These are phyloP conservation scores for Coniochaeta sp. DNA, from an alignment of 2,329 filamentous ascomycete species.

Conservation along the genomic window DNA sequence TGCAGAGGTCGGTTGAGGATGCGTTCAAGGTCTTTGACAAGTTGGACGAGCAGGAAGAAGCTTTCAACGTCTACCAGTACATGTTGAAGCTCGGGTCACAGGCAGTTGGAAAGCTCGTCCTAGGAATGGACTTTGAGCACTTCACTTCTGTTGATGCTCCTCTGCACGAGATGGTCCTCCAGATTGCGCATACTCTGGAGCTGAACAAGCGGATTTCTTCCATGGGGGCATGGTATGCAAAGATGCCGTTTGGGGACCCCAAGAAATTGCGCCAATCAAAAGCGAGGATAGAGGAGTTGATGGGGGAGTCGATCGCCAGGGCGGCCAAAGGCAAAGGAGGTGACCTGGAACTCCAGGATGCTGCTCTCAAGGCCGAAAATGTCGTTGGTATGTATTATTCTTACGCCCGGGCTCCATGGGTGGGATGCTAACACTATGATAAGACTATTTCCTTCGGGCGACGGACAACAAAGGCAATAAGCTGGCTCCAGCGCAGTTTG, in stretches of 20 bases:
- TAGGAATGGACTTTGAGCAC: conserved; percentile 38
- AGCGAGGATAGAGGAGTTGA: conserved; percentile 23
- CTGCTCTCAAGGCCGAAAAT: conserved; percentile 39
- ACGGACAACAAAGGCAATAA: conserved; percentile 46
- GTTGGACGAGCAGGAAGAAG: conserved; percentile 38
- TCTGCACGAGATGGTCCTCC: conserved; percentile 40
- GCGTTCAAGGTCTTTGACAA: conserved; percentile 41
- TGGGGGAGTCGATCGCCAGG: conserved; percentile 30
- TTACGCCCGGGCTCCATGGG: background rate
- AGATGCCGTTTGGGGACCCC: conserved; percentile 46
- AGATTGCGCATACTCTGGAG: conserved; percentile 40
- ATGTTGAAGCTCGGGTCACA: conserved; percentile 42
- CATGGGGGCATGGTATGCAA: conserved; percentile 46
- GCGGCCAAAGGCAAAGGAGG: conserved; percentile 15
- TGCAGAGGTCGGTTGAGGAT: conserved; percentile 44
- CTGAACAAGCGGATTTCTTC: conserved; percentile 53
- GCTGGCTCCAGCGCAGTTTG: conserved; percentile 34
- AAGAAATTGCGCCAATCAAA: conserved; percentile 27
- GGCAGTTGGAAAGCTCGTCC: conserved; percentile 34
- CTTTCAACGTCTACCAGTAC: conserved; percentile 41
- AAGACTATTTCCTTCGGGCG: conserved; percentile 45
- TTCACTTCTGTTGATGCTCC: conserved; percentile 35
- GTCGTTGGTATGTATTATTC: conserved; percentile 15
- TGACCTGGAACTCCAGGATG: conserved; percentile 36
- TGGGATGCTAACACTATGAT: background rate